A percentile compares a stretch with the other conserved stretches of the same genome.
Conservation (phyloP, 108 stramenopile species). For the Skeletonema marinoi region DNA sequence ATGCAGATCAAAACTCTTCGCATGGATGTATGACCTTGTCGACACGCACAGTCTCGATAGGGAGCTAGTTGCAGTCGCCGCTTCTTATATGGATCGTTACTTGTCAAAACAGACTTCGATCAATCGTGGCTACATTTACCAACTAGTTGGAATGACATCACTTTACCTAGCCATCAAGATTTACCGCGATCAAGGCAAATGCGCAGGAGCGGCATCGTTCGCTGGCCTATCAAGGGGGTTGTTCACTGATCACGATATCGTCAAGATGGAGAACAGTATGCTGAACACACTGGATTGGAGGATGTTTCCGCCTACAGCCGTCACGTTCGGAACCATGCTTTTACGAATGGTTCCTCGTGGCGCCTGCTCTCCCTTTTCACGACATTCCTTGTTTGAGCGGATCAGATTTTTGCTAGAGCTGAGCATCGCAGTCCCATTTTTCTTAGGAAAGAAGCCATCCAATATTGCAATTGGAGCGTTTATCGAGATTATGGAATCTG, state of each 20-base stretch:
- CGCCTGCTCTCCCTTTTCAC: conserved; percentile 18
- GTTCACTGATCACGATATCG: conserved; percentile 65
- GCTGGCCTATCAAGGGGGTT: conserved; percentile 68
- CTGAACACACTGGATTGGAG: conserved; percentile 65
- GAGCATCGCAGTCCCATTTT: conserved; percentile 23
- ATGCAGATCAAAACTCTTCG: conserved; percentile 44
- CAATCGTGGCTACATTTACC: conserved; percentile 51
- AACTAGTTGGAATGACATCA: conserved; percentile 76
- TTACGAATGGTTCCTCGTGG: conserved; percentile 16
- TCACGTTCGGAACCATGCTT: conserved; percentile 51
- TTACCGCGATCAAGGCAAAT: conserved; percentile 39
- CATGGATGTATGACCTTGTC: conserved; percentile 82
- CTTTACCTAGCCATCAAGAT: conserved; percentile 79
- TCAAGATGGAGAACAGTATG: conserved; percentile 68
- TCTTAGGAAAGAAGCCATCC: conserved; percentile 27
- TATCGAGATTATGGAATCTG: conserved; percentile 33
- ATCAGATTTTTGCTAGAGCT: conserved; percentile 36
- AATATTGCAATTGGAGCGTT: conserved; percentile 30
- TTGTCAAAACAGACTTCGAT: conserved; percentile 38
- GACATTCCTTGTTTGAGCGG: conserved; percentile 29
- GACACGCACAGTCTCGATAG: conserved; percentile 67
- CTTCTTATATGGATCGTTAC: conserved; percentile 63
- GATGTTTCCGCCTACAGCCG: conserved; percentile 72
- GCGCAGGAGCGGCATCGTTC: conserved; percentile 48
- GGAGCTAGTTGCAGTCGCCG: conserved; percentile 65